Conservation (phyloP, 345 rosid species). For the Cardamine resedifolia region DNA sequence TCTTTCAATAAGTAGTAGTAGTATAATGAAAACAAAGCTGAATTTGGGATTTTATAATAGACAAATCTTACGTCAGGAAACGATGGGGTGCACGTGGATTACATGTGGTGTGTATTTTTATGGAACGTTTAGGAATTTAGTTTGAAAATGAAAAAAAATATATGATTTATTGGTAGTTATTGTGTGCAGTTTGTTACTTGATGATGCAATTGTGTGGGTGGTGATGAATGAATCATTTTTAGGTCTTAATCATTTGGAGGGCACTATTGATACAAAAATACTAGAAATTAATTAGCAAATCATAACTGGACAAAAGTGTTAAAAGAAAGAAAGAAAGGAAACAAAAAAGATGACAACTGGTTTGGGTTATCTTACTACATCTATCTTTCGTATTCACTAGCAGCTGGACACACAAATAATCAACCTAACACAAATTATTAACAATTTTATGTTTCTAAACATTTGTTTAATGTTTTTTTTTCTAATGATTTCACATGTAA, state of each 20-base stretch:
- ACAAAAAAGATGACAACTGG: neutral
- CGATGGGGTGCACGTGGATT: conserved; percentile 37
- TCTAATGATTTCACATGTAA: neutral
- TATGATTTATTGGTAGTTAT: conserved; percentile 13
- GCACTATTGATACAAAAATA: conserved; percentile 18
- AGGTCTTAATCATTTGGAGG: conserved; percentile 25
- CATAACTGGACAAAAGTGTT: conserved; percentile 12
- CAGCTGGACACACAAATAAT: neutral
- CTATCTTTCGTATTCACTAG: conserved; percentile 4
- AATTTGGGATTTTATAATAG: conserved; percentile 18
- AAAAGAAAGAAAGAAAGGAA: neutral
- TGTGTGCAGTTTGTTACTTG: conserved; percentile 3
- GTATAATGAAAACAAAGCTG: conserved; percentile 17
- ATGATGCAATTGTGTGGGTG: conserved; percentile 14
- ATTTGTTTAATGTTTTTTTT: no score
- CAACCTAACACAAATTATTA: neutral
- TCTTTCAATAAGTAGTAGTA: neutral
- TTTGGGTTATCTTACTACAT: conserved; percentile 12
- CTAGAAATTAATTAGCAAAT: conserved; percentile 24
- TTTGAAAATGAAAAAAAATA: neutral
- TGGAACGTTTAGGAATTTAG: neutral
- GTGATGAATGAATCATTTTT: neutral
- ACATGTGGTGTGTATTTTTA: conserved; percentile 7
- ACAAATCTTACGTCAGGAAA: conserved; percentile 28
- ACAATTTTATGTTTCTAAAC: no score